Evolutionary conservation across 805 yeast species (phyloP).

Genomic region (Yamadazyma nakazawae): DNA sequence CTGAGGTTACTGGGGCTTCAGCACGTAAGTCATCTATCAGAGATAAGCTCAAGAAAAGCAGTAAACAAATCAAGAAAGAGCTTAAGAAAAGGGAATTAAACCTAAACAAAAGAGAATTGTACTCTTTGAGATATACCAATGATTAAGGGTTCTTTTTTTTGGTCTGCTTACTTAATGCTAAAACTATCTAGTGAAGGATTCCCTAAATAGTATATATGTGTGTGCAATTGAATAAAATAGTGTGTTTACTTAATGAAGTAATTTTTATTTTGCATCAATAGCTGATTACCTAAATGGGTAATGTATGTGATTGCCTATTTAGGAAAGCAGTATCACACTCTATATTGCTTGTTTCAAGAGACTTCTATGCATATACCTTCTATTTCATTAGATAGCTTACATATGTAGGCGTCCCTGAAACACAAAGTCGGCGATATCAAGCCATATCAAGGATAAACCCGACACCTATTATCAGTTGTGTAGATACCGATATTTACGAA

Average conservation of each 20-base stretch:
- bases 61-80: conserved; percentile 1
- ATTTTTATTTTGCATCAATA: neutral
- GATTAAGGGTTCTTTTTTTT: neutral
- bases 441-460: too few relatives aligned
- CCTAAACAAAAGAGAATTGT: neutral
- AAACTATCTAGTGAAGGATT: neutral
- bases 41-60: conserved; percentile 5
- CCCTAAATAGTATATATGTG: neutral
- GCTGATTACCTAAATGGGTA: neutral
- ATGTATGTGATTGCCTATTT: neutral
- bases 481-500: neutral
- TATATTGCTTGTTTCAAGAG: too few relatives aligned
- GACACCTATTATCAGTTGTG: neutral
- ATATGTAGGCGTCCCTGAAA: too few relatives aligned
- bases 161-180: neutral
- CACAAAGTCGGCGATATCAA: too few relatives aligned
- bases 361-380: too few relatives aligned
- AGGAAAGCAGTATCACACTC: neutral
- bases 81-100: neutral
- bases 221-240: neutral
- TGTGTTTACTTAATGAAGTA: neutral
- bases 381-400: too few relatives aligned
- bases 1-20: neutral
- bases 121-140: neutral
- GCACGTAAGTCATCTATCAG: conserved; percentile 3